Conservation (phyloP, 768 basidiomycete genomes). For the Obba rivulosa region DNA sequence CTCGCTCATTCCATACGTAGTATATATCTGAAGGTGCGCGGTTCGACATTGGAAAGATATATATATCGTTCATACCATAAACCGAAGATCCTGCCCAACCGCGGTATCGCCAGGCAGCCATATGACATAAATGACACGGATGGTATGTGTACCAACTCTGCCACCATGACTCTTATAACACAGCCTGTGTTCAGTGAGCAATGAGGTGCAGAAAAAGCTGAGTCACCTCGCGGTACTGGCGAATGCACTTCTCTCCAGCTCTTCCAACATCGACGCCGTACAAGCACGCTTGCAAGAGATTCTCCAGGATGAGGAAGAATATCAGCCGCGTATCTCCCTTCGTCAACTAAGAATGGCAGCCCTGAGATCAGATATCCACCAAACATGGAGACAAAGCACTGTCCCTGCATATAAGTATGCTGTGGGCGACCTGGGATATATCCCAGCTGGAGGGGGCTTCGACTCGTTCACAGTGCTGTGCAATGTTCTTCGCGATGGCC, state of each 20-base stretch:
- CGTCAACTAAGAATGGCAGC: conserved; percentile 34
- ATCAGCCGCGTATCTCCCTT: conserved; percentile 24
- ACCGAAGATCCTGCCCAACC: conserved; percentile 38
- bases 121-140: conserved; percentile 11
- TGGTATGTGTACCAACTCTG: conserved; percentile 33
- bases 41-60: too few relatives aligned
- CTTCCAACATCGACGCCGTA: conserved; percentile 25
- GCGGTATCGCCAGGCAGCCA: conserved; percentile 24
- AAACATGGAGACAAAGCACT: conserved; percentile 35
- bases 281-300: conserved; percentile 27
- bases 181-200: conserved; percentile 18
- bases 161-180: conserved; percentile 21
- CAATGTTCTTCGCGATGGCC: conserved; percentile 32
- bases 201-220: conserved; percentile 32
- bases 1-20: conserved; percentile 36
- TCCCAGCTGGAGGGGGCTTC: conserved; percentile 32
- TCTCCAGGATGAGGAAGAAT: conserved; percentile 28
- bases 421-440: conserved; percentile 42
- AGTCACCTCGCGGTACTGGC: conserved; percentile 38
- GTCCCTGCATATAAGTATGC: conserved; percentile 36
- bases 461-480: conserved; percentile 32
- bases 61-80: background rate
- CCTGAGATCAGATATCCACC: conserved; percentile 30
- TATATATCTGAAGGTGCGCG: conserved; percentile 31
- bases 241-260: conserved; percentile 33